Conservation (phyloP, 768 basidiomycete genomes). For the Naganishia friedmannii region DNA sequence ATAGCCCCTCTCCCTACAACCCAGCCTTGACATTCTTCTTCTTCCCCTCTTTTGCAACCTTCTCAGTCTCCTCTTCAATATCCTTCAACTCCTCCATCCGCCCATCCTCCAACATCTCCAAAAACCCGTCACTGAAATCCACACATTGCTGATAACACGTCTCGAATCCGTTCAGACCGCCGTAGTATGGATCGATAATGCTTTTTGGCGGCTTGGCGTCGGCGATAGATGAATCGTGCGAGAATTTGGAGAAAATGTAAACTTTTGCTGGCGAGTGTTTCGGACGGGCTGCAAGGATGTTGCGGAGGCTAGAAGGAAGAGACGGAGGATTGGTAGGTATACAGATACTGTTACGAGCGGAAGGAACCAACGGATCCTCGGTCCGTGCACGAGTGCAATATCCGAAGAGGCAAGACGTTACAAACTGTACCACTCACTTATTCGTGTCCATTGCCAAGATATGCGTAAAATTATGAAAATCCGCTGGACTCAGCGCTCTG, state of each 20-base stretch:
- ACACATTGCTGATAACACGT: conserved; percentile 73
- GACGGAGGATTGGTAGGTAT: neutral
- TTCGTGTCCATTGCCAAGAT: conserved; percentile 79
- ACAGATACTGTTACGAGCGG: neutral
- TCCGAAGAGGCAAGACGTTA: conserved; percentile 53
- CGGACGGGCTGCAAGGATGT: conserved; percentile 37
- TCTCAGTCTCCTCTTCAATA: conserved; percentile 22
- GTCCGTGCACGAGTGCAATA: too few species aligned
- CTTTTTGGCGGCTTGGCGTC: conserved; percentile 58
- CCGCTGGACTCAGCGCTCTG: conserved; percentile 64
- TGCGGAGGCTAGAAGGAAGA: conserved; percentile 38
- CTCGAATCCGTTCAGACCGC: conserved; percentile 70
- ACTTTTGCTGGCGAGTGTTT: conserved; percentile 40
- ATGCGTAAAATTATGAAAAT: conserved; percentile 74
- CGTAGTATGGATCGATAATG: conserved; percentile 84
- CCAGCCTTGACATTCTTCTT: conserved; percentile 41
- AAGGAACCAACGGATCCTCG: too few species aligned
- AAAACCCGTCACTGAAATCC: conserved; percentile 69
- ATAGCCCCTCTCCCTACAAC: neutral
- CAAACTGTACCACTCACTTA: conserved; percentile 64
- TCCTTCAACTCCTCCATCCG: conserved; percentile 18
- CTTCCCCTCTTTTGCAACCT: conserved; percentile 31
- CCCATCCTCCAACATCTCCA: conserved; percentile 33
- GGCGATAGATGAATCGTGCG: conserved; percentile 44
- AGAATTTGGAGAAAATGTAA: conserved; percentile 45